phyloP scores from a whole-genome alignment of 1,284 basidiomycete genomes.

The Hemileccinum hortonii region DNA sequence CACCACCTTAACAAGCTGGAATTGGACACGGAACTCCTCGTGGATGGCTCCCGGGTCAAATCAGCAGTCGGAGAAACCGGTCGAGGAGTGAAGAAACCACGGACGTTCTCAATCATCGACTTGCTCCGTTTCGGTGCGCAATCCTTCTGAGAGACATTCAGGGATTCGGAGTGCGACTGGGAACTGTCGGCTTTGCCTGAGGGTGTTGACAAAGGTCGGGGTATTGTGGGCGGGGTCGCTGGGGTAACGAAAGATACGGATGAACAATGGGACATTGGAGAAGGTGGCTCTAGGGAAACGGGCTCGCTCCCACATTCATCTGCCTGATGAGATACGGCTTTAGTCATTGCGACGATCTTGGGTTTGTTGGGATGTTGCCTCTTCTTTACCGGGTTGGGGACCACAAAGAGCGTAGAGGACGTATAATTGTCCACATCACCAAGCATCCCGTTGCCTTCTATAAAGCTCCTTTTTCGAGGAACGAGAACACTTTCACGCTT shows the following conservation, averaged over 20 bases:
- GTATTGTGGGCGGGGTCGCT: conserved; percentile 36
- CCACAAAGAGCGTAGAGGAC: background rate
- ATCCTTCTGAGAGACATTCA: conserved; percentile 23
- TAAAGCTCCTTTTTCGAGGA: conserved; percentile 49
- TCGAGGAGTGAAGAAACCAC: conserved; percentile 40
- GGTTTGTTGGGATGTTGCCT: conserved; percentile 46
- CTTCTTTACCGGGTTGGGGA: conserved; percentile 23
- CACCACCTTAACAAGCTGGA: conserved; percentile 45
- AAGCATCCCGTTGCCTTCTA: conserved; percentile 27
- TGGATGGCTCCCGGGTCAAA: conserved; percentile 27
- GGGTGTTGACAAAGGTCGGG: conserved; percentile 27
- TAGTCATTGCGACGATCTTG: conserved; percentile 40
- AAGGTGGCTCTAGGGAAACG: conserved; percentile 40
- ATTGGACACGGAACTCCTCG: conserved; percentile 31
- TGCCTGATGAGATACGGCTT: conserved; percentile 21
- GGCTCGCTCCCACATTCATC: conserved; percentile 21
- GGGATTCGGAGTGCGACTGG: conserved; percentile 30
- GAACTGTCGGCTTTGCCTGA: conserved; percentile 23
- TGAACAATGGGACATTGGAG: conserved; percentile 50
- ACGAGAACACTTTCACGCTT: conserved; percentile 68
- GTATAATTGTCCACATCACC: conserved; percentile 24
- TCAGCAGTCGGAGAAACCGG: conserved; percentile 35
- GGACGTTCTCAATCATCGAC: conserved; percentile 51
- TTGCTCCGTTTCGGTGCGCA: conserved; percentile 44
- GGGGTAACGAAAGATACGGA: conserved; percentile 41